A percentile compares a stretch with the other conserved stretches of the same genome.
Evolutionary conservation across 495 filamentous ascomycete genomes (phyloP).

Genomic region (Talaromyces nanjingensis): DNA sequence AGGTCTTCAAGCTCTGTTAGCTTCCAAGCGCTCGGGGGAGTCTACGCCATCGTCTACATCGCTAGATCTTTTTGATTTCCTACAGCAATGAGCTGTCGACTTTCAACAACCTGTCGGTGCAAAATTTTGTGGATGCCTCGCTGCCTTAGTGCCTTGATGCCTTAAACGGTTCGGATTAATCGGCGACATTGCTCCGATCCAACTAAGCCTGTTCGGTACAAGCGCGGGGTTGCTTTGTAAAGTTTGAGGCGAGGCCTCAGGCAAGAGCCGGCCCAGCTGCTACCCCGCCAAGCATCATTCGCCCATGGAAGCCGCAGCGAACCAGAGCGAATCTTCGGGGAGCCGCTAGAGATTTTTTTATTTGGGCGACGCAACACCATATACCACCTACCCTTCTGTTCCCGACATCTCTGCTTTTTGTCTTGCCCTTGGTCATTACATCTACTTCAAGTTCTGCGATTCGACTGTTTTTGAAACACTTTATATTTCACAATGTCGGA

Average conservation of each 20-base stretch:
- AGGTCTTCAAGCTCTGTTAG: conserved; percentile 50
- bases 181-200: neutral
- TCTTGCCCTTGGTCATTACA: neutral
- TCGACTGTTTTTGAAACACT: neutral
- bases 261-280: neutral
- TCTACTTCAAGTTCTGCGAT: neutral
- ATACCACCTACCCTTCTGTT: neutral
- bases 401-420: neutral
- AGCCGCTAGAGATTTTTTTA: conserved; percentile 21
- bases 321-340: conserved; percentile 34
- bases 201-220: conserved; percentile 5
- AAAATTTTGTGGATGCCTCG: conserved; percentile 13
- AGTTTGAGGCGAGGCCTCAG: neutral
- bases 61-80: conserved; percentile 53
- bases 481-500: conserved; percentile 23
- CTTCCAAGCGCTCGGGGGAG: conserved; percentile 33
- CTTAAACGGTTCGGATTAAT: conserved; percentile 4
- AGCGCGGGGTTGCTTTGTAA: conserved; percentile 12
- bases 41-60: conserved; percentile 18
- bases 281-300: conserved; percentile 4
- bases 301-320: conserved; percentile 27
- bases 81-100: conserved; percentile 29
- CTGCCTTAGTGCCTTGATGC: neutral
- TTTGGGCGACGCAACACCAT: neutral
- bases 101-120: conserved; percentile 9